Evolutionary conservation across 257 asterid genomes (phyloP), one percentile per base, ranked within the genome.

Genomic region (Fraxinus anomala): DNA sequence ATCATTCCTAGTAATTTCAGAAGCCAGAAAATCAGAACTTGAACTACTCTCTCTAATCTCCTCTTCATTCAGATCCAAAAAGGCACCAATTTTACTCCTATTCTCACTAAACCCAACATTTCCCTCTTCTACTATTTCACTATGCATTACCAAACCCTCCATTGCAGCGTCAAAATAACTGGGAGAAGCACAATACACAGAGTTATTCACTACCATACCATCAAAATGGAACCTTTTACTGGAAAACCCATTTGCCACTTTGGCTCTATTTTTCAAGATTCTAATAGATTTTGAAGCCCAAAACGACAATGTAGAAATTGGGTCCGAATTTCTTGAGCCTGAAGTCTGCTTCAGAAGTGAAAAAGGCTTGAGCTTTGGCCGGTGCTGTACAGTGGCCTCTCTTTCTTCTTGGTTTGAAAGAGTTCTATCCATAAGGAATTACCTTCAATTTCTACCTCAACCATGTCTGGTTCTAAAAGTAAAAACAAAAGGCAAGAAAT

Each of bases 261-360:
- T 82, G 5, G 84, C 86, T 81, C 77, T 89, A 0, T 59, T 39
- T 69, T 76, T 82, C 84, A 87, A 80, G 78, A 82, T 88, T 54
- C 73, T 88, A 11, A 86, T 77, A 12, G 91, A 84, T 81, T 86
- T 92, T 39, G 87, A 81, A 59, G 85, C 91, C 92, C 91, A 88
- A 61, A 72, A 77, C 19, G 83, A 73, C 67, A 89, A 79, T 28
- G 82, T 70, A 36, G 87, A 80, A n/a, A 87, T 78, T 68, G 90
- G 85, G 9, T 73, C 81, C 14, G 75, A 34, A 3, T 73, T 87
- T 79, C 82, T 84, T 69, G 87, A 70, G 47, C 42, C 59, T 44
- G 49, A 63, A 40, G 79, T 63, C 47, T 59, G 76, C 42, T 76
- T 82, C 75, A 82, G 19, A 72, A 76, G 71, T 24, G 56, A 65